Evolutionary conservation across 768 basidiomycete species (phyloP), one percentile per base, ranked within the genome.

Genomic region (Gloeostereum incarnatum): DNA sequence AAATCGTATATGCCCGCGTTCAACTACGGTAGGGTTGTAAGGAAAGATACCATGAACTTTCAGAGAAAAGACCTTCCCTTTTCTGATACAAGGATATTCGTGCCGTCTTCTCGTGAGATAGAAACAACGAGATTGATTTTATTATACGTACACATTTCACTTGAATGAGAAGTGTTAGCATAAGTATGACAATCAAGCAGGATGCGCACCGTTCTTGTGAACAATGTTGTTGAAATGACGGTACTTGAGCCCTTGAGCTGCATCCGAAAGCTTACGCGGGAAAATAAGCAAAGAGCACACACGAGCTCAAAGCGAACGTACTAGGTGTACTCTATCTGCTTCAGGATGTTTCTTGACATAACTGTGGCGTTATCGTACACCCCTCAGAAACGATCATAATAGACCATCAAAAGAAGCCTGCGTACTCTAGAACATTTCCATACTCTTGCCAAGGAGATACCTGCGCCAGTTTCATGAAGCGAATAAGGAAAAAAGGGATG

Each of bases 391-490:
- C 10, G n/a, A n/a, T n/a, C n/a, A n/a, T n/a, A n/a, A n/a, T n/a
- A n/a, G n/a, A n/a, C n/a, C n/a, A n/a, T n/a, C n/a, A 33, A 37
- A 36, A 31, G 16, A 23, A 7, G 7, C 27, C 30, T 17, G 42
- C 63, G 40, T 46, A 73, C 76, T 69, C 65, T 1, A 69, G 57
- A 14, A 75, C 66, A 48, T 78, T 71, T 29, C 73, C 74, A 45
- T 75, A 66, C 24, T 65, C 60, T 56, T 76, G 74, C 77, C 77
- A 79, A 4, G 75, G 72, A 7, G 76, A 76, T 22, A 79, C 73
- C 74, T 76, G 35, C 8, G 24, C 24, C 19, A 25, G 30, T 16
- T 36, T 18, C 10, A 36, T 27, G 41, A 26, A 40, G 24, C 4
- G 36, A 19, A 17, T 4, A n/a, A 38, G 17, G 21, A 17, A 24